Evolutionary conservation across 352 stramenopile genomes (phyloP).

Genomic region (Phytophthora megakarya): DNA sequence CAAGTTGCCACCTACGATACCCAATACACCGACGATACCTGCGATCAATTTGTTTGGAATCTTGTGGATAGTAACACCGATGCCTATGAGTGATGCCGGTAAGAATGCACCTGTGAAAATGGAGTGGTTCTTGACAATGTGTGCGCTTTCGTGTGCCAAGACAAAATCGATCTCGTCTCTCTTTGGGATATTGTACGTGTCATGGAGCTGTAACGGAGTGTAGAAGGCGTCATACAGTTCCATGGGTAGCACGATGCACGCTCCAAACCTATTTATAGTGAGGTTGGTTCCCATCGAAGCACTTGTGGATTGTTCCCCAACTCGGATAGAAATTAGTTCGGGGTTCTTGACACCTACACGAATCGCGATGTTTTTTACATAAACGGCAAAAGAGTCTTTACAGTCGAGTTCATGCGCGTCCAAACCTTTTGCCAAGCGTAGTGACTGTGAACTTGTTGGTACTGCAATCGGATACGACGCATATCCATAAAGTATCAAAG

Average conservation of each 20-base stretch:
- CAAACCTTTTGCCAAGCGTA: conserved; percentile 59
- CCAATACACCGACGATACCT: conserved; percentile 46
- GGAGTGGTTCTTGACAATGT: conserved; percentile 84
- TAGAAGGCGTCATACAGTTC: conserved; percentile 86
- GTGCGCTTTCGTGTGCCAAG: conserved; percentile 77
- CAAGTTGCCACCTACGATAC: conserved; percentile 60
- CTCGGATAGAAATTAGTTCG: conserved; percentile 66
- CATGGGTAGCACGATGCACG: conserved; percentile 73
- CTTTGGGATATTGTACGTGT: conserved; percentile 61
- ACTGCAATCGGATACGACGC: conserved; percentile 57
- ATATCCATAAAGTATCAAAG: conserved; percentile 37
- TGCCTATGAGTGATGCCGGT: conserved; percentile 62
- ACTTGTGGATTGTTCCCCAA: conserved; percentile 64
- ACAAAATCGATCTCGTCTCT: conserved; percentile 86
- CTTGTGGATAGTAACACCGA: conserved; percentile 57
- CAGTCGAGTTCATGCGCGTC: conserved; percentile 61
- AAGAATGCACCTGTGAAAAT: conserved; percentile 67
- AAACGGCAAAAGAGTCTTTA: conserved; percentile 63
- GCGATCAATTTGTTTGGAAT: conserved; percentile 81
- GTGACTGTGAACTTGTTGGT: conserved; percentile 63
- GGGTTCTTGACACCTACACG: conserved; percentile 71
- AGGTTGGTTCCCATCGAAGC: conserved; percentile 71
- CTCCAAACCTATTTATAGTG: conserved; percentile 55
- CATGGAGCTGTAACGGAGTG: conserved; percentile 47
- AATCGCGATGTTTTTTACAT: conserved; percentile 64